Evolutionary conservation across 192 early-diverging fungal species (phyloP).

Genomic region (Hyaloraphidium curvatum): DNA sequence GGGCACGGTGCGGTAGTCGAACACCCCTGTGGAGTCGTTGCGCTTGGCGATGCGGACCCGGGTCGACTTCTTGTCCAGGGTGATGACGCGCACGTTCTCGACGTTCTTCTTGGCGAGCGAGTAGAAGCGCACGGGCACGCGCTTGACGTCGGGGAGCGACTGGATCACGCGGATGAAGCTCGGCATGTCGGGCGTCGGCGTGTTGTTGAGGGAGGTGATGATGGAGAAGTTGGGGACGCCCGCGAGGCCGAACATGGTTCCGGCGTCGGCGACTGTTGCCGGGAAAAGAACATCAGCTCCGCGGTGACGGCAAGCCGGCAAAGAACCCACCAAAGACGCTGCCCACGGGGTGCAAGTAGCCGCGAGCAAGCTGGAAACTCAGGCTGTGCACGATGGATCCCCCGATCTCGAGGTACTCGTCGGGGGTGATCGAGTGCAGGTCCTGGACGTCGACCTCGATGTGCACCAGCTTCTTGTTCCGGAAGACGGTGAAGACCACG

Average conservation of each 20-base stretch:
- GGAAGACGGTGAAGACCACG: conserved; percentile 30
- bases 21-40: conserved; percentile 1
- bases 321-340: conserved; percentile 19
- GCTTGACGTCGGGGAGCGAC: neutral
- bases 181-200: neutral
- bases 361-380: conserved; percentile 57
- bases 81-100: neutral
- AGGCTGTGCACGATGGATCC: conserved; percentile 57
- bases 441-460: conserved; percentile 39
- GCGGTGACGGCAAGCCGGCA: too few relatives aligned
- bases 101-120: conserved; percentile 2
- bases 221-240: neutral
- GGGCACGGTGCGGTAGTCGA: neutral
- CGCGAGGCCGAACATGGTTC: neutral
- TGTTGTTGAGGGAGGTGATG: neutral
- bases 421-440: conserved; percentile 53
- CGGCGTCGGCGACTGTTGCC: conserved; percentile 1
- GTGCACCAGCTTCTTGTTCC: conserved; percentile 27
- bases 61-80: neutral
- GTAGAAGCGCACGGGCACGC: conserved; percentile 1
- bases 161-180: neutral
- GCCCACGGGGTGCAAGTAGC: conserved; percentile 40
- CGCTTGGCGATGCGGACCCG: neutral
- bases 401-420: conserved; percentile 66
- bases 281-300: too few relatives aligned